Conservation (phyloP, 495 filamentous ascomycete genomes). For the Oleoguttula mirabilis region DNA sequence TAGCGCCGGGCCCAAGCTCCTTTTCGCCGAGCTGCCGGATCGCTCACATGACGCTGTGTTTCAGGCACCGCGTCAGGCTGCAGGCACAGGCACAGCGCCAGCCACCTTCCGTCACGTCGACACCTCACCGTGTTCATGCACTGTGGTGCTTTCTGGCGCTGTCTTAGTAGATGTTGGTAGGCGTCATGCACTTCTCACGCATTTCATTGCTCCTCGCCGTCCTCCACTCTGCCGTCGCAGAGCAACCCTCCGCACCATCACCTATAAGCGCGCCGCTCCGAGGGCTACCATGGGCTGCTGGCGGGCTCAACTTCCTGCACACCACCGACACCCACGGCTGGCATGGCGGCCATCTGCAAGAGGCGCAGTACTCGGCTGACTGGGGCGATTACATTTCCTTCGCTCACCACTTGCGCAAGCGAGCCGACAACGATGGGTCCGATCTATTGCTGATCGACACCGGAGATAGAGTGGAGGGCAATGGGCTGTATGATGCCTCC, state of each 20-base stretch:
- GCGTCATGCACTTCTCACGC: constrained; percentile 12
- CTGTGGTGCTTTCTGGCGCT: too few species aligned
- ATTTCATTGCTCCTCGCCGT: constrained; percentile 13
- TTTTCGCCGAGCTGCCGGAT: too few species aligned
- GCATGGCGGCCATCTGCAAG: constrained; percentile 85
- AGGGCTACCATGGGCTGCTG: constrained; percentile 75
- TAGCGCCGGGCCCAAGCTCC: too few species aligned
- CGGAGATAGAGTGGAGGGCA: constrained; percentile 88
- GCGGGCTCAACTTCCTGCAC: constrained; percentile 85
- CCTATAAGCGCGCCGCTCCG: constrained; percentile 76
- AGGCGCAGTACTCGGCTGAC: constrained; percentile 85
- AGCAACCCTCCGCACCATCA: constrained; percentile 64
- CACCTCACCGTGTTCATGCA: too few species aligned
- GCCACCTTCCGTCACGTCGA: too few species aligned
- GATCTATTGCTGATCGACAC: constrained; percentile 89
- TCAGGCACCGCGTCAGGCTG: too few species aligned
- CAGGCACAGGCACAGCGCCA: too few species aligned
- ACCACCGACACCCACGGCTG: constrained; percentile 94
- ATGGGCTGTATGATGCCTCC: constrained; percentile 89
- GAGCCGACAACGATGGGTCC: constrained; percentile 61
- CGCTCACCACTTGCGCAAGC: constrained; percentile 62
- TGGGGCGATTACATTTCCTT: constrained; percentile 98
- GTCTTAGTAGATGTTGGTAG: too few species aligned
- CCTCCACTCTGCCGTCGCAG: constrained; percentile 4
- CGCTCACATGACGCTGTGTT: too few species aligned